Evolutionary conservation across 139 green algal genomes (phyloP).

Genomic region (Chlamydomonas applanata): DNA sequence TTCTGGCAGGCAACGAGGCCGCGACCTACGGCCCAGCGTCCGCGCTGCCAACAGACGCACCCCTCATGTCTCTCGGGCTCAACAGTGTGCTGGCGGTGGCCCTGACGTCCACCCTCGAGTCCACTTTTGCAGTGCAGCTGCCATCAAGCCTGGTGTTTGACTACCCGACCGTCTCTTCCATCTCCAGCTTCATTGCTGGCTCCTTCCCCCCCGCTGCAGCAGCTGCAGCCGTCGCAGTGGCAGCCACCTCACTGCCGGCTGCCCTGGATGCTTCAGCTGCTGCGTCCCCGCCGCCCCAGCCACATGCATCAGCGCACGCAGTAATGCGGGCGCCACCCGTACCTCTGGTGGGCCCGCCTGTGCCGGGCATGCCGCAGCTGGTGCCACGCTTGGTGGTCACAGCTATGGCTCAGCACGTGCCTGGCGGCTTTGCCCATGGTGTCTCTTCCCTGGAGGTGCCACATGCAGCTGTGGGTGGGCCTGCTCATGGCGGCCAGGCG

Average conservation of each 20-base stretch:
- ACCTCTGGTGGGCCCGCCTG: too few relatives aligned
- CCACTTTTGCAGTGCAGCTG: slow-evolving; percentile 23
- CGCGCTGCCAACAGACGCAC: neutral
- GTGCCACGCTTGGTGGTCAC: neutral
- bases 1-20: neutral
- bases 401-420: neutral
- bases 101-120: slow-evolving; percentile 10
- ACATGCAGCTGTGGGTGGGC: neutral
- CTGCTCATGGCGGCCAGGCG: too few relatives aligned
- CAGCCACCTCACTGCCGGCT: too few relatives aligned
- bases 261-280: too few relatives aligned
- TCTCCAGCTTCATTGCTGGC: slow-evolving; percentile 38
- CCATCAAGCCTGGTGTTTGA: slow-evolving; percentile 59
- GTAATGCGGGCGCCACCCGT: too few relatives aligned
- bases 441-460: neutral
- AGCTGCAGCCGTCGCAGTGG: neutral
- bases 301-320: too few relatives aligned
- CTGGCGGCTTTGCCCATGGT: neutral
- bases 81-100: slow-evolving; percentile 11
- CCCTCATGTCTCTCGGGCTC: slow-evolving; percentile 22
- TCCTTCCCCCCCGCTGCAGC: slow-evolving; percentile 5
- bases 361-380: too few relatives aligned
- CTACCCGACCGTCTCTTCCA: slow-evolving; percentile 49
- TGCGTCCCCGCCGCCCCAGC: too few relatives aligned
- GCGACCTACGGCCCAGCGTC: neutral